Percentiles rank a stretch among this genome's conserved stretches.
phyloP scores from a whole-genome alignment of 495 filamentous ascomycete genomes.

The Friedmanniomyces simplex region DNA sequence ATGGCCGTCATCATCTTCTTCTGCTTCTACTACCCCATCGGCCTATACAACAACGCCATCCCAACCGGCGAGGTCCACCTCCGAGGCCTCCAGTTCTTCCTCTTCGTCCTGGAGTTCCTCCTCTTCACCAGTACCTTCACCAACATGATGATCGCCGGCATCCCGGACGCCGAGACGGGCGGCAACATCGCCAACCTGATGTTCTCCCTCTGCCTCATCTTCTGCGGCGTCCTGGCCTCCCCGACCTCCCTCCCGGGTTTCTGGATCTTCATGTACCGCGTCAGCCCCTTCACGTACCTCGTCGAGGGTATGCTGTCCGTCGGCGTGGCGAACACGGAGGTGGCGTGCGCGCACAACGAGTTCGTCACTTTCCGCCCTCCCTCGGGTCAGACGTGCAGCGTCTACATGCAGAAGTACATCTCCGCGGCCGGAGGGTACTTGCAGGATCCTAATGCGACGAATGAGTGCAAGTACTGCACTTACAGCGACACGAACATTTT shows the following conservation, averaged over 20 bases:
- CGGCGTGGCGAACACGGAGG: conserved; percentile 30
- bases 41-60: conserved; percentile 59
- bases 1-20: conserved; percentile 49
- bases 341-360: conserved; percentile 33
- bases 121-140: conserved; percentile 50
- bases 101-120: conserved; percentile 37
- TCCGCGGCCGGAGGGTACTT: conserved; percentile 24
- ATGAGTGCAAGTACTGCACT: conserved; percentile 28
- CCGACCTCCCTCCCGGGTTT: conserved; percentile 30
- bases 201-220: conserved; percentile 47
- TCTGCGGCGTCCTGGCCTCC: conserved; percentile 31
- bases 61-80: conserved; percentile 44
- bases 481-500: conserved; percentile 31
- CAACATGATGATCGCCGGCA: conserved; percentile 54
- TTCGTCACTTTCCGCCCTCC: conserved; percentile 30
- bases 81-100: conserved; percentile 57
- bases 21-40: conserved; percentile 31
- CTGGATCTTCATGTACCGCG: conserved; percentile 37
- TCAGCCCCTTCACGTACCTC: conserved; percentile 36
- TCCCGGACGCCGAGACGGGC: conserved; percentile 52
- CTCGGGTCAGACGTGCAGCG: conserved; percentile 24
- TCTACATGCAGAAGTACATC: conserved; percentile 29
- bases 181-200: conserved; percentile 51
- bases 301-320: conserved; percentile 31
- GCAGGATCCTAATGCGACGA: conserved; percentile 22